These are phyloP conservation scores for Fusarium cyanostomum DNA, from an alignment of 2,329 filamentous ascomycete species.

Conservation along the genomic window DNA sequence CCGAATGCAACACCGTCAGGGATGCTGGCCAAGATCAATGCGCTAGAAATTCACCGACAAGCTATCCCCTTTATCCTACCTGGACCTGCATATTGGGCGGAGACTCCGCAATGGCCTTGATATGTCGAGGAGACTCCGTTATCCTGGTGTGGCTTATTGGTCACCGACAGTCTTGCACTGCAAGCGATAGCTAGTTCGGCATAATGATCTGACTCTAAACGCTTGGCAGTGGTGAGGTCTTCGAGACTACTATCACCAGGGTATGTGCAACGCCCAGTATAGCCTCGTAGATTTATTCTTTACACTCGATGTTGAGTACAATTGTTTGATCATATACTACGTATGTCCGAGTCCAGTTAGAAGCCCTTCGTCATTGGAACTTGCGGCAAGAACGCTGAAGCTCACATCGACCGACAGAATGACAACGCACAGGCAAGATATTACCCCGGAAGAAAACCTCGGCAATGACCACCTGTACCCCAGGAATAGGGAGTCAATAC, in stretches of 20 bases:
- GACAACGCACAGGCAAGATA: too few species aligned
- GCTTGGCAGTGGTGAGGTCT: background rate
- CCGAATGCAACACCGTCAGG: slow-evolving; percentile 5
- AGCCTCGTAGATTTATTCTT: too few species aligned
- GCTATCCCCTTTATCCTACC: background rate
- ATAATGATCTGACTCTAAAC: too few species aligned
- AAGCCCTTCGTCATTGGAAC: too few species aligned
- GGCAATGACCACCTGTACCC: background rate
- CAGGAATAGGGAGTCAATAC: background rate
- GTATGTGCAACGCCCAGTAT: too few species aligned
- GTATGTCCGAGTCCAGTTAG: too few species aligned
- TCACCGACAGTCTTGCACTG: background rate
- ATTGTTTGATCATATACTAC: too few species aligned
- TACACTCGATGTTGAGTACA: too few species aligned
- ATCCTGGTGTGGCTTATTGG: background rate
- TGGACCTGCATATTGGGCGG: slow-evolving; percentile 3
- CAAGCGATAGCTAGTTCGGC: background rate
- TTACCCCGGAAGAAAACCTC: too few species aligned
- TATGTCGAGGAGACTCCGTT: background rate
- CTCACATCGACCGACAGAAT: too few species aligned
- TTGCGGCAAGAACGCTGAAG: too few species aligned
- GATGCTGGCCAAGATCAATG: background rate
- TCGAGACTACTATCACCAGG: too few species aligned
- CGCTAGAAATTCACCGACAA: background rate
- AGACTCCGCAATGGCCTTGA: slow-evolving; percentile 15